Percentiles rank a stretch among this genome's conserved stretches.
Conservation (phyloP, 2,329 filamentous ascomycete species). For the Ceratocystis eucalypticola region DNA sequence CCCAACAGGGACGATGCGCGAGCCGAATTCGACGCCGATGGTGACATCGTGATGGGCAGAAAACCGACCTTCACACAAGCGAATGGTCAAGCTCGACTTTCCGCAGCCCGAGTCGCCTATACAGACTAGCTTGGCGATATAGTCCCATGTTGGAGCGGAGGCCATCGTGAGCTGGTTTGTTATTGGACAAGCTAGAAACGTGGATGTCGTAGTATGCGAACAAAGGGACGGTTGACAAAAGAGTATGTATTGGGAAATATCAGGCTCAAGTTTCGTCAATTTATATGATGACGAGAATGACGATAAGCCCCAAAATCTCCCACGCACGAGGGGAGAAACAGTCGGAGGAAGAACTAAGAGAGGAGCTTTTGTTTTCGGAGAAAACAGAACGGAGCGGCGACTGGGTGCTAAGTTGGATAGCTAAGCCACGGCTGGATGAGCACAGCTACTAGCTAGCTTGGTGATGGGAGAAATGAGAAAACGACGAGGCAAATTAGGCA, state of each 20-base stretch:
- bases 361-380: background rate
- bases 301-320: background rate
- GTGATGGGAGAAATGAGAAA: background rate
- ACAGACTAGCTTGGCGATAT: constrained; percentile 96
- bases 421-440: background rate
- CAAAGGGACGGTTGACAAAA: background rate
- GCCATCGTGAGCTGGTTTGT: constrained; percentile 7
- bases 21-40: constrained; percentile 93
- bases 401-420: background rate
- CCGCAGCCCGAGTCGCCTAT: constrained; percentile 94
- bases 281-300: background rate
- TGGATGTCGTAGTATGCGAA: background rate
- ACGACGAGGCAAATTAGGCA: background rate
- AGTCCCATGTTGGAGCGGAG: constrained; percentile 72
- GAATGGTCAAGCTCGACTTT: constrained; percentile 87
- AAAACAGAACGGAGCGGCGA: background rate
- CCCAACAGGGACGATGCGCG: constrained; percentile 79
- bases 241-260: background rate
- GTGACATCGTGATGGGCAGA: constrained; percentile 91
- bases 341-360: background rate
- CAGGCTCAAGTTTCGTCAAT: background rate
- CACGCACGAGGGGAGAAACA: background rate
- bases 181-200: background rate
- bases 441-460: background rate
- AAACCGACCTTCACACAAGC: constrained; percentile 93